Evolutionary conservation across 208 protist genomes (phyloP), one percentile per base, ranked within the genome.

Genomic region (Wallacemonas sp.): DNA sequence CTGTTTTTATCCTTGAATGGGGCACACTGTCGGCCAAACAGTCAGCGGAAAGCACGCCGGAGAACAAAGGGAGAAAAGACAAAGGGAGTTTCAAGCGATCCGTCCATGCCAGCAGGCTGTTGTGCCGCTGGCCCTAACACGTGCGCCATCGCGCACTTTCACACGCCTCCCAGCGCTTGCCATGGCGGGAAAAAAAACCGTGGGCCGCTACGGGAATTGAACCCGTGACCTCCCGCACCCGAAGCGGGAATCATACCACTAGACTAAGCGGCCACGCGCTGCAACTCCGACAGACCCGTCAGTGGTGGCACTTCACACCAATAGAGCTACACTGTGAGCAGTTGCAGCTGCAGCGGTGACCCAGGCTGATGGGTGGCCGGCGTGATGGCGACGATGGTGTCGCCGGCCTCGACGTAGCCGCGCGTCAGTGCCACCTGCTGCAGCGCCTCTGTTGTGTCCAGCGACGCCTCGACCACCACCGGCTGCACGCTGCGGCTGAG

Each of bases 231-330:
- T 93, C 86, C 86, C 91, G 89, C 86, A 95, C 86, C 86, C 89
- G 87, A 95, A 95, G 83, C 89, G 91, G 86, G 86, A 91, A 93
- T 93, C 86, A 93, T 95, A 89, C 89, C 89, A 95, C 89, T 95
- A 93, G 86, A 93, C 89, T 86, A 95, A 93, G 79, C 86, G 89
- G 84, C 89, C 89, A 49, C 39, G 38, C n/a, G n/a, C n/a, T n/a
- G n/a, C n/a, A n/a, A n/a, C n/a, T n/a, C n/a, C n/a, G n/a, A n/a
- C n/a, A n/a, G n/a, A n/a, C n/a, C n/a, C n/a, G n/a, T n/a, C n/a
- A n/a, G n/a, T n/a, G n/a, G n/a, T n/a, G n/a, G n/a, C n/a, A n/a
- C n/a, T n/a, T n/a, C n/a, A n/a, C n/a, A n/a, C n/a, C n/a, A n/a
- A n/a, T 44, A n/a, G 18, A 18, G 32, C 32, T 59, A 59, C n/a